Evolutionary conservation across 2,329 filamentous ascomycete genomes (phyloP), one percentile per base, ranked within the genome.

Genomic region (Neonectria coccinea): DNA sequence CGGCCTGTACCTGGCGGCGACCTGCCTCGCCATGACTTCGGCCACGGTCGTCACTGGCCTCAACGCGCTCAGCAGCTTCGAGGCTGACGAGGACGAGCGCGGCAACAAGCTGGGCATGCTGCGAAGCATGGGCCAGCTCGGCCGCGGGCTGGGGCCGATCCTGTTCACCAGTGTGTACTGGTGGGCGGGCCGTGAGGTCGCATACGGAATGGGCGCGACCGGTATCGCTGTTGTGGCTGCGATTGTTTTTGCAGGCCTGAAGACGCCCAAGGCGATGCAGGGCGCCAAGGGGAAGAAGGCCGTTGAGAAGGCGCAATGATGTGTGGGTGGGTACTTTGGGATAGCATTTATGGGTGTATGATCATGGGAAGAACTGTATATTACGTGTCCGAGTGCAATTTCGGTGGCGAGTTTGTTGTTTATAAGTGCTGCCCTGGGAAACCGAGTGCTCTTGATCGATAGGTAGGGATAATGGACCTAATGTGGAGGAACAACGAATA

Each of bases 121-220:
- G 71, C 86, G 96, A 29, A 89, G 86, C 70, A 89, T 85, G 89
- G 95, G 96, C 6, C 96, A 99, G 83, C 86, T 94, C 4, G 96
- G 96, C 3, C 87, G 96, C 36, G 93, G 94, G 0, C 79, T 97
- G 11, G 96, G 96, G 0, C 96, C 96, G 0, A 78, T 99, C 5
- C 81, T 97, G 39, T 99, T 99, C 77, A 98, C 96, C 67, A 93
- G 93, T 53, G 84, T 99, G 60, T 99, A 99, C 81, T 99, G 96
- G 96, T 99, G 96, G 96, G 94, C 93, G 7, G 96, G 96, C 0
- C 85, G 96, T 51, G 91, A 97, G 75, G 85, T 89, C 11, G 96
- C 96, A 2, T 99, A 98, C 78, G 85, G 84, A 1, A 85, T 93
- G 72, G 96, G 96, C 4, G 92, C 93, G 0, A 84, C 88, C 12